Percentiles rank a stretch among this genome's conserved stretches.
Conservation (phyloP, 2,329 filamentous ascomycete species). For the Colletotrichum graminicola region DNA sequence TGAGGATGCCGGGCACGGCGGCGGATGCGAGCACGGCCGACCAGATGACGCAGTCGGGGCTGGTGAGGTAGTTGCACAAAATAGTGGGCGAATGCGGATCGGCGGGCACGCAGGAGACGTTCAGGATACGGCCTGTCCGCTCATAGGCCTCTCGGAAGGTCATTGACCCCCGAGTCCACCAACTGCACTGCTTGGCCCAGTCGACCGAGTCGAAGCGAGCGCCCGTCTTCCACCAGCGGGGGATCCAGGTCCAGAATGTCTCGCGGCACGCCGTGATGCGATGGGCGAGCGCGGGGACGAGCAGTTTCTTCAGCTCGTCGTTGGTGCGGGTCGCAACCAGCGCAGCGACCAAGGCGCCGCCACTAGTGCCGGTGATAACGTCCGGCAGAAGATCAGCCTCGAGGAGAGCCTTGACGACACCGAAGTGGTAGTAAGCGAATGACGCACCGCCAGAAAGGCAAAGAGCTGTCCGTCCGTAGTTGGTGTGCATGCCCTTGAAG, state of each 20-base stretch:
- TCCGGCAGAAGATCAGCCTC: conserved; percentile 89
- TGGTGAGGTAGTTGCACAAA: conserved; percentile 93
- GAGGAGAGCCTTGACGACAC: conserved; percentile 88
- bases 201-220: conserved; percentile 94
- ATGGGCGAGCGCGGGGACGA: conserved; percentile 87
- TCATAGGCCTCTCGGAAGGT: conserved; percentile 97
- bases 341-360: conserved; percentile 89
- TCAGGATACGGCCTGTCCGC: conserved; percentile 92
- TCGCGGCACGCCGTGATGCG: conserved; percentile 90
- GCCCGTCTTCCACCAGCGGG: conserved; percentile 91
- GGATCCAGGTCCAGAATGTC: conserved; percentile 78
- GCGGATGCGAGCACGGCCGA: conserved; percentile 95
- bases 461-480: conserved; percentile 91
- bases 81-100: conserved; percentile 95
- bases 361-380: conserved; percentile 96
- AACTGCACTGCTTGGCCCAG: conserved; percentile 86
- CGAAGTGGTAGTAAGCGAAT: conserved; percentile 97
- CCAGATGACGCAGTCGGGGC: conserved; percentile 98
- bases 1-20: conserved; percentile 94
- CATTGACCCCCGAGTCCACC: conserved; percentile 92
- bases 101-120: conserved; percentile 94
- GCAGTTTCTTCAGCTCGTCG: conserved; percentile 85
- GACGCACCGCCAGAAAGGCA: conserved; percentile 94
- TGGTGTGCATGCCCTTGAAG: conserved; percentile 90
- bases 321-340: conserved; percentile 91